These are phyloP conservation scores for Eleusine indica DNA, from an alignment of 176 grass and related monocot genomes.

Conservation along the genomic window DNA sequence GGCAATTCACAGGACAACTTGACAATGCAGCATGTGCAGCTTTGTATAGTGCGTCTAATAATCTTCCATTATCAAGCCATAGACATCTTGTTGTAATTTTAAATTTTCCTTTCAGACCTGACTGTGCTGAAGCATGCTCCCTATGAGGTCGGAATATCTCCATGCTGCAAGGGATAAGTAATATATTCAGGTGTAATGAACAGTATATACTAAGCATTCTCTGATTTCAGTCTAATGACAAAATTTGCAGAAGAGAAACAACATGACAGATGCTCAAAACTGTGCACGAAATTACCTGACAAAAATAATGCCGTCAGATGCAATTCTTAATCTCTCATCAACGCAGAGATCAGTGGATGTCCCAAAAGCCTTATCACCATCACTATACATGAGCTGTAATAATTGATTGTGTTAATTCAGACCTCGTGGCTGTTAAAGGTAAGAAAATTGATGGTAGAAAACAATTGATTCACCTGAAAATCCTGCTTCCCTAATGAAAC, in stretches of 20 bases:
- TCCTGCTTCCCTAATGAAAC: constrained; percentile 84
- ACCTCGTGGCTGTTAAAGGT: constrained; percentile 27
- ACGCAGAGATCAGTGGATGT: constrained; percentile 91
- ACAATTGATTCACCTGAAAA: constrained; percentile 68
- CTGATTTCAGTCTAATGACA: constrained; percentile 26
- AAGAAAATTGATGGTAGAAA: constrained; percentile 35
- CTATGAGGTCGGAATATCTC: constrained; percentile 77
- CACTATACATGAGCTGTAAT: constrained; percentile 96
- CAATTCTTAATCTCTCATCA: constrained; percentile 88
- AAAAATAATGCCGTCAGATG: constrained; percentile 94
- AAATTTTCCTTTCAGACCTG: constrained; percentile 90
- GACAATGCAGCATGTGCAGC: constrained; percentile 81
- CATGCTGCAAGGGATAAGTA: constrained; percentile 67
- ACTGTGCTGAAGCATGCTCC: constrained; percentile 58
- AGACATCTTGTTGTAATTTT: constrained; percentile 89
- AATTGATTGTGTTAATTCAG: constrained; percentile 42
- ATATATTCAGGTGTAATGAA: background rate
- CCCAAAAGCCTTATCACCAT: constrained; percentile 96
- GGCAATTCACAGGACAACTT: constrained; percentile 89
- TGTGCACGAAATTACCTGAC: constrained; percentile 63
- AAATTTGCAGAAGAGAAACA: constrained; percentile 27
- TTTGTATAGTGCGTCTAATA: constrained; percentile 89
- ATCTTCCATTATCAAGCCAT: constrained; percentile 97
- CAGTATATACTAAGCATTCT: constrained; percentile 2
- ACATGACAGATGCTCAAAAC: constrained; percentile 34